These are phyloP conservation scores for Prunus kanzakura DNA, from an alignment of 306 rosid genomes.

Conservation along the genomic window DNA sequence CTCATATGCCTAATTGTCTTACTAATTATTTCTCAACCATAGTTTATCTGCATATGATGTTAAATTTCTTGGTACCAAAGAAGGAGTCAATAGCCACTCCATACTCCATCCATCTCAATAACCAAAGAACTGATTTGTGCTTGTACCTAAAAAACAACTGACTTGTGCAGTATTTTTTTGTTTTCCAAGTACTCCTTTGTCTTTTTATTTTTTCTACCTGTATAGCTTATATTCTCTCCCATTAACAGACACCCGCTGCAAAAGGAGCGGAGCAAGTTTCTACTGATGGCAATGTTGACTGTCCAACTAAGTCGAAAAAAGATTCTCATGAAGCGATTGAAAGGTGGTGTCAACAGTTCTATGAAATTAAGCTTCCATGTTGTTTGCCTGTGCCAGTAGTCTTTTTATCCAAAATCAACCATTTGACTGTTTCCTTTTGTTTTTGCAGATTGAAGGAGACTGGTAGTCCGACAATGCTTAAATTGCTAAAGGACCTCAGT, in stretches of 20 bases:
- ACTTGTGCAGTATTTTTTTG: no score
- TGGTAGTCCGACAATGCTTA: conserved; percentile 22
- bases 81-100: neutral
- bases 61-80: neutral
- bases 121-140: no score
- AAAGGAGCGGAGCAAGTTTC: conserved; percentile 20
- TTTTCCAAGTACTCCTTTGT: no score
- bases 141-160: no score
- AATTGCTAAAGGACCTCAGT: conserved; percentile 33
- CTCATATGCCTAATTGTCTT: neutral
- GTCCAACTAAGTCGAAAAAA: conserved; percentile 27
- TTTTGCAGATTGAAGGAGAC: conserved; percentile 39
- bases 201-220: neutral
- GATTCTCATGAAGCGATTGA: conserved; percentile 46
- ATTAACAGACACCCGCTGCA: conserved; percentile 38
- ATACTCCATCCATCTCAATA: no score
- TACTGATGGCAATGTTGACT: conserved; percentile 24
- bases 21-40: neutral
- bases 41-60: neutral
- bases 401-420: neutral
- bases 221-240: neutral
- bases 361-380: neutral
- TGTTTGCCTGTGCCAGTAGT: neutral
- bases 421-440: neutral
- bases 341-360: conserved; percentile 40